A percentile compares a stretch with the other conserved stretches of the same genome.
Evolutionary conservation across 768 basidiomycete species (phyloP).

Genomic region (Collybia nuda): DNA sequence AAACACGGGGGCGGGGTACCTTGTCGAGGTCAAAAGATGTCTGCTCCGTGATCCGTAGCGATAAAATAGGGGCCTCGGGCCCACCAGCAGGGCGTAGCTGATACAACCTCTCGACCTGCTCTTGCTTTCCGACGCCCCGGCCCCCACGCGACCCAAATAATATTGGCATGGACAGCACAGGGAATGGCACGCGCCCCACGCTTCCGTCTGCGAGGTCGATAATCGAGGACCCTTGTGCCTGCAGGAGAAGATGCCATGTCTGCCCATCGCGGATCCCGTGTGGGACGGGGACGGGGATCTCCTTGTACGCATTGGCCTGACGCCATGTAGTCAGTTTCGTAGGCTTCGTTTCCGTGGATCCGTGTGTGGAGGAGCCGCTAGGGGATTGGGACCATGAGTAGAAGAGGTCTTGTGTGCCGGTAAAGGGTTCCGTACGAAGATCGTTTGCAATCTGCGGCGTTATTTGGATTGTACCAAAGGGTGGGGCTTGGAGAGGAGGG

Average conservation of each 20-base stretch:
- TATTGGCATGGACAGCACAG: slow-evolving; percentile 73
- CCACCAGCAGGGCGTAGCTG: slow-evolving; percentile 24
- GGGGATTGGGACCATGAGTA: slow-evolving; percentile 57
- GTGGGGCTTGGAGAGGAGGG: slow-evolving; percentile 57
- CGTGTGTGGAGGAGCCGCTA: background rate
- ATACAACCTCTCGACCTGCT: slow-evolving; percentile 63
- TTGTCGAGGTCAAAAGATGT: slow-evolving; percentile 94
- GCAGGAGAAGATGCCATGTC: slow-evolving; percentile 64
- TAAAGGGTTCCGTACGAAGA: slow-evolving; percentile 75
- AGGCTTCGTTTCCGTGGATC: slow-evolving; percentile 10
- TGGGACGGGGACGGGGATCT: slow-evolving; percentile 68
- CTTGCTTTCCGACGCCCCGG: slow-evolving; percentile 54
- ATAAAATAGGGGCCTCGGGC: slow-evolving; percentile 14
- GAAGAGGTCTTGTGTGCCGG: slow-evolving; percentile 58
- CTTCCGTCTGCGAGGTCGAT: slow-evolving; percentile 42
- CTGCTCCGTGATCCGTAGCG: slow-evolving; percentile 66
- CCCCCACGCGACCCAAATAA: slow-evolving; percentile 28
- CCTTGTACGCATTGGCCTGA: slow-evolving; percentile 68
- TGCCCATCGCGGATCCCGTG: slow-evolving; percentile 48
- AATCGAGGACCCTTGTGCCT: slow-evolving; percentile 21
- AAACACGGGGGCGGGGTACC: slow-evolving; percentile 41
- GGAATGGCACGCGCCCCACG: slow-evolving; percentile 49
- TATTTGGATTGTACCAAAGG: slow-evolving; percentile 49
- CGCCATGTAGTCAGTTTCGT: slow-evolving; percentile 78
- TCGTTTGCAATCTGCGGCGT: slow-evolving; percentile 91